phyloP scores from a whole-genome alignment of 768 basidiomycete species.

The Suillus subluteus region DNA sequence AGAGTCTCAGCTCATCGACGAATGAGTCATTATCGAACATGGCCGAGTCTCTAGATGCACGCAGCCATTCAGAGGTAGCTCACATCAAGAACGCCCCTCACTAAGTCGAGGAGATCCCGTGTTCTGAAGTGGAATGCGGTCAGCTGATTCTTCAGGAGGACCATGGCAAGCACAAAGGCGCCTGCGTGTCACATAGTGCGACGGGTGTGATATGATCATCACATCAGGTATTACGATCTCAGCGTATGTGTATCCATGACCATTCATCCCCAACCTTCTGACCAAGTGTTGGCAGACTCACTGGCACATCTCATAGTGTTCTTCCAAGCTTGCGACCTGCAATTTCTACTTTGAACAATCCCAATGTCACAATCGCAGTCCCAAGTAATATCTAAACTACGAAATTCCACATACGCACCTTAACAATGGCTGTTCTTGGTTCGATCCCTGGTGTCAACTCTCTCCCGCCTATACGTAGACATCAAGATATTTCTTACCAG shows the following conservation, averaged over 20 bases:
- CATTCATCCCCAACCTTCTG: not conserved
- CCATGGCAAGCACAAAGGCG: not conserved
- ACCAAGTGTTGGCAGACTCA: not conserved
- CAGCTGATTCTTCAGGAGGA: not conserved
- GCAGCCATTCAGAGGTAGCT: constrained; percentile 67
- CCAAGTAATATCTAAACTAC: not conserved
- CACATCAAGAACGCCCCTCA: constrained; percentile 51
- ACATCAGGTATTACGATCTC: not conserved
- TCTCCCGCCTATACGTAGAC: no score
- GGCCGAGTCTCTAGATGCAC: constrained; percentile 58
- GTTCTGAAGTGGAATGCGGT: not conserved
- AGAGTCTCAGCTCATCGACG: constrained; percentile 69
- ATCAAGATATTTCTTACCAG: no score
- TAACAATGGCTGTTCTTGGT: no score
- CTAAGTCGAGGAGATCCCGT: constrained; percentile 25
- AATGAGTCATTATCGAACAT: constrained; percentile 76
- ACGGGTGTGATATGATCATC: not conserved
- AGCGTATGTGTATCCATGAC: not conserved
- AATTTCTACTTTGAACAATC: no score
- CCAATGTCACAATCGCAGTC: no score
- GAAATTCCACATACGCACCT: not conserved
- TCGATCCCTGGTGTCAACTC: no score
- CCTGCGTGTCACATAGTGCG: not conserved
- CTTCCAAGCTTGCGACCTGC: not conserved
- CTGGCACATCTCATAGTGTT: not conserved